Evolutionary conservation across 2,329 filamentous ascomycete species (phyloP), one percentile per base, ranked within the genome.

Genomic region (Colletotrichum orbiculare): DNA sequence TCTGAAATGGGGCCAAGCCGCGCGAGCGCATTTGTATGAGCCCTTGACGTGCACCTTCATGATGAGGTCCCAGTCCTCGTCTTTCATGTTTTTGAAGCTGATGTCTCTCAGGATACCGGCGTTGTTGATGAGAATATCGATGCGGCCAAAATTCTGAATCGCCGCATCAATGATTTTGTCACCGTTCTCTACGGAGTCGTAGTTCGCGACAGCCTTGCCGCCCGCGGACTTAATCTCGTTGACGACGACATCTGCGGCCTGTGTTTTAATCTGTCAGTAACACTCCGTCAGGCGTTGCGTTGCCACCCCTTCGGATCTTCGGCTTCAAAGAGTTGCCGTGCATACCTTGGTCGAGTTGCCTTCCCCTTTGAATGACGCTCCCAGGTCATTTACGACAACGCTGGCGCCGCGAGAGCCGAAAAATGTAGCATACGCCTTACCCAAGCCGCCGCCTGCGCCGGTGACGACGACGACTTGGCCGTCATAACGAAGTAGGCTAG

Each of bases 51-150:
- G 95, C 63, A 98, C 95, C 77, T 89, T 91, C 80, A 95, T 92
- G 77, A 97, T 92, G 71, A 97, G 82, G 77, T 99, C 95, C 96
- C 96, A 99, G 79, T 99, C 96, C 76, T 91, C 82, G 78, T 99
- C 96, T 79, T 91, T 96, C 88, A 98, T 96, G 82, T 98, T 98
- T 87, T 97, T 97, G 85, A 99, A 98, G 86, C 92, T 95, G 76
- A 98, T 79, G 82, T 98, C 94, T 67, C 95, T 91, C 66, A 97
- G 86, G 75, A 98, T 98, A 75, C 96, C 95, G 67, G 96, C 96
- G 77, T 98, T 99, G 87, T 99, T 99, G 81, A 99, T 91, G 73
- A 99, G 89, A 69, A 99, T 84, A 78, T 99, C 95, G 79, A 99
- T 88, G 73, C 95, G 92, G 71, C 95, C 92, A 75, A 90, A 96